Conservation (phyloP, 1,284 basidiomycete species). For the Gomphus sp. region DNA sequence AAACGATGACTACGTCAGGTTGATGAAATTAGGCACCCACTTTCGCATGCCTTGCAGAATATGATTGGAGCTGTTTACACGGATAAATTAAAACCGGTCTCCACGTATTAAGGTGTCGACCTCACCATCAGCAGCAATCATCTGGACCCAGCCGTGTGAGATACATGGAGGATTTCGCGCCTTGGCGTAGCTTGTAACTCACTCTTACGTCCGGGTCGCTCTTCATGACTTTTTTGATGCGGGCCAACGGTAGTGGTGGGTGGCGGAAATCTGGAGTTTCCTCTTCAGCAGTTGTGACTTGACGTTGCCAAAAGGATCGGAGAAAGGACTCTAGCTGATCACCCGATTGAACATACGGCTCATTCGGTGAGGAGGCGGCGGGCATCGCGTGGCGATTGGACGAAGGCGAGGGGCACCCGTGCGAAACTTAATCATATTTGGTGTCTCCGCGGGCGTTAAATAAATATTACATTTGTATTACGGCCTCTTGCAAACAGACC, state of each 20-base stretch:
- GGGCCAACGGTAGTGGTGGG: slow-evolving; percentile 77
- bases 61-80: slow-evolving; percentile 70
- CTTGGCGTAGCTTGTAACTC: slow-evolving; percentile 18
- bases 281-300: slow-evolving; percentile 70
- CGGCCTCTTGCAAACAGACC: too few species aligned
- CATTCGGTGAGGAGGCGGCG: slow-evolving; percentile 6
- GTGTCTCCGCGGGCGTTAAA: background rate
- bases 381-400: slow-evolving; percentile 11
- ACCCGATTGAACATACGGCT: slow-evolving; percentile 58
- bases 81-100: slow-evolving; percentile 10
- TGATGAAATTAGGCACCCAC: slow-evolving; percentile 41
- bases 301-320: slow-evolving; percentile 76
- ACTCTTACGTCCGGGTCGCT: slow-evolving; percentile 94
- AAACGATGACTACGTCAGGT: background rate
- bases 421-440: background rate
- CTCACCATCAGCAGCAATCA: slow-evolving; percentile 90
- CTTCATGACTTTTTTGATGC: slow-evolving; percentile 98
- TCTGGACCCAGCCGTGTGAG: slow-evolving; percentile 36
- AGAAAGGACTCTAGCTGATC: slow-evolving; percentile 72
- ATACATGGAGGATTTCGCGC: background rate
- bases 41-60: slow-evolving; percentile 94
- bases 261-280: slow-evolving; percentile 80
- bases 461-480: too few species aligned
- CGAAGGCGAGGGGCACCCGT: slow-evolving; percentile 3
- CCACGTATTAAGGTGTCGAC: slow-evolving; percentile 9